Evolutionary conservation across 2,329 filamentous ascomycete genomes (phyloP).

Genomic region (Eutypella sp.): DNA sequence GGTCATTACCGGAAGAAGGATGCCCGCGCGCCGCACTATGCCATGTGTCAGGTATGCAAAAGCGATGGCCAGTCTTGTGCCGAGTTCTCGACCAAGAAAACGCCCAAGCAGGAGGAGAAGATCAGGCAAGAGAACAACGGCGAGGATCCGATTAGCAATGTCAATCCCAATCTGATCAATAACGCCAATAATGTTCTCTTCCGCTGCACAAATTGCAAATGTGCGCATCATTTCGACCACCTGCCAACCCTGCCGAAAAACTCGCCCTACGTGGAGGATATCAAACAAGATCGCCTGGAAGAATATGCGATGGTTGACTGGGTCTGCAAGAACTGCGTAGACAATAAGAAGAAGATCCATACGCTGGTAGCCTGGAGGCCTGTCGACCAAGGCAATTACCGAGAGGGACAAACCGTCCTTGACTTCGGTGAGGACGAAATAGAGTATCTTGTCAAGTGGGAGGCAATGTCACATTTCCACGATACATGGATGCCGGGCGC

Average conservation of each 20-base stretch:
- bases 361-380: conserved; percentile 88
- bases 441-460: conserved; percentile 91
- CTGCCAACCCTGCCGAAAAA: conserved; percentile 49
- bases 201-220: conserved; percentile 70
- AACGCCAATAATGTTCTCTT: conserved; percentile 75
- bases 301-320: conserved; percentile 67
- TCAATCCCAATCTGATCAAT: conserved; percentile 63
- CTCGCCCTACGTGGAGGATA: conserved; percentile 36
- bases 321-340: conserved; percentile 74
- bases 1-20: conserved; percentile 66
- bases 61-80: conserved; percentile 62
- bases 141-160: conserved; percentile 65
- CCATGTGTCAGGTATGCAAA: conserved; percentile 67
- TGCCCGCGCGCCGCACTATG: conserved; percentile 60
- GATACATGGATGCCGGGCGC: conserved; percentile 83
- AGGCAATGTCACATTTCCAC: conserved; percentile 71
- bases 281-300: conserved; percentile 58
- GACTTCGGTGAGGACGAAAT: conserved; percentile 70
- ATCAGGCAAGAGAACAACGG: conserved; percentile 74
- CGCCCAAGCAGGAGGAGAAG: conserved; percentile 76
- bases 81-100: conserved; percentile 69
- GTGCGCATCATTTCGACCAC: conserved; percentile 81
- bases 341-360: conserved; percentile 62
- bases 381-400: conserved; percentile 50
- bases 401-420: conserved; percentile 45